Conservation (phyloP, 208 protist genomes). For the Acanthamoeba healyi region DNA sequence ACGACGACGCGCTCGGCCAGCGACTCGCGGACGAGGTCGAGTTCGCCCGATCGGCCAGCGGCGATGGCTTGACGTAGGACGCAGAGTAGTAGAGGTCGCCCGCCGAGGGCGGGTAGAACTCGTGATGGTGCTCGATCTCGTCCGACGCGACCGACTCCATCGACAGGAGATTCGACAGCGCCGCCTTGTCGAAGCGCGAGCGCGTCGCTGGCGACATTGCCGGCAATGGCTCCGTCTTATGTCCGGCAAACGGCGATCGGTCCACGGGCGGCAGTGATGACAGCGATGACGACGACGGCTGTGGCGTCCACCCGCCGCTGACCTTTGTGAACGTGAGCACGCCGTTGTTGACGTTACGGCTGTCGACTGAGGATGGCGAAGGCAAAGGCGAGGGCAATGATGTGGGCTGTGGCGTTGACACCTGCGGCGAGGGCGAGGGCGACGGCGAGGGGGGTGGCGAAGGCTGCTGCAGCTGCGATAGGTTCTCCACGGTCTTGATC, state of each 20-base stretch:
- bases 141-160: not conserved
- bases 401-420: not conserved
- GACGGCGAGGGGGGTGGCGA: not conserved
- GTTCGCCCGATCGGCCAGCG: not conserved
- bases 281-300: no score
- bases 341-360: no score
- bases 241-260: no score
- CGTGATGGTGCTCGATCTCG: slow-evolving; percentile 19
- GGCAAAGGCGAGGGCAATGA: no score
- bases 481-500: not conserved
- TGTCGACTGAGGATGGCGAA: no score
- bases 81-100: not conserved
- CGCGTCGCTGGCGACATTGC: not conserved
- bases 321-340: no score
- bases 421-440: not conserved
- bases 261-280: no score
- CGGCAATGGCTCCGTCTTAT: no score
- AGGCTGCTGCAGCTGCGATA: not conserved
- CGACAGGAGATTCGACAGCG: not conserved
- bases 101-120: not conserved
- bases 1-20: not conserved
- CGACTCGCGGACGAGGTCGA: not conserved
- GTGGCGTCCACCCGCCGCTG: no score
- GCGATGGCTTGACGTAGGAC: not conserved
- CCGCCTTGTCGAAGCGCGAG: not conserved